These are phyloP conservation scores for Ceratocystis smalleyi DNA, from an alignment of 2,329 filamentous ascomycete species.

Conservation along the genomic window DNA sequence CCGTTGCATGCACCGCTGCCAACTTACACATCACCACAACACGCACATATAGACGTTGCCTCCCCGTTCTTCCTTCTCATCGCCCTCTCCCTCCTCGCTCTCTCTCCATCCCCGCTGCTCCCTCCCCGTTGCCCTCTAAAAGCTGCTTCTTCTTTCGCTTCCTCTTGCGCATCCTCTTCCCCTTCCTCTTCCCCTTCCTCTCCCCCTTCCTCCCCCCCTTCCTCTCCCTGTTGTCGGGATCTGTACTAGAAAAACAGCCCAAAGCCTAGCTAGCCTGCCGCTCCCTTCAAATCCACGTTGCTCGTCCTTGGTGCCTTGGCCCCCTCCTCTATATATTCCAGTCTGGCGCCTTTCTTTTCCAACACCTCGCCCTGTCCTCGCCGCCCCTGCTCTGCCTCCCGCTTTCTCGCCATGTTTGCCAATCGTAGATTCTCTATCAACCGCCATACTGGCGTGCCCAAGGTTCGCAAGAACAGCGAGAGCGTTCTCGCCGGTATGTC, in stretches of 20 bases:
- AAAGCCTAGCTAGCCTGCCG: background rate
- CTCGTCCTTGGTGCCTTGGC: background rate
- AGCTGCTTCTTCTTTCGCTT: no score
- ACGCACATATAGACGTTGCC: background rate
- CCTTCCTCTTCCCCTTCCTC: background rate
- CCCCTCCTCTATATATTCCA: background rate
- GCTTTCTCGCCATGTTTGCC: slow-evolving; percentile 31
- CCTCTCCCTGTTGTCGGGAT: background rate
- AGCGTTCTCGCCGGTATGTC: slow-evolving; percentile 14
- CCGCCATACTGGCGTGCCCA: slow-evolving; percentile 46
- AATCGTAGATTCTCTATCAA: slow-evolving; percentile 51
- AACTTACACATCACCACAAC: background rate
- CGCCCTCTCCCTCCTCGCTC: background rate
- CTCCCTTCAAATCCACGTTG: background rate
- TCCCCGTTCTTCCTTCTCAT: background rate
- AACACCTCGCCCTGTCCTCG: background rate
- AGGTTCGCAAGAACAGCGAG: slow-evolving; percentile 23
- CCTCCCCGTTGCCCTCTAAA: background rate
- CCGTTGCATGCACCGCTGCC: background rate
- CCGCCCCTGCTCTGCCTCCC: background rate
- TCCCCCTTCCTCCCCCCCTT: background rate
- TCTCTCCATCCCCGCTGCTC: background rate
- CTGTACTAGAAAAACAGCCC: background rate
- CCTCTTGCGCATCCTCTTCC: background rate
- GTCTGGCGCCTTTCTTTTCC: background rate